phyloP scores from a whole-genome alignment of 164 flowering plant species.

The Taxillus chinensis region DNA sequence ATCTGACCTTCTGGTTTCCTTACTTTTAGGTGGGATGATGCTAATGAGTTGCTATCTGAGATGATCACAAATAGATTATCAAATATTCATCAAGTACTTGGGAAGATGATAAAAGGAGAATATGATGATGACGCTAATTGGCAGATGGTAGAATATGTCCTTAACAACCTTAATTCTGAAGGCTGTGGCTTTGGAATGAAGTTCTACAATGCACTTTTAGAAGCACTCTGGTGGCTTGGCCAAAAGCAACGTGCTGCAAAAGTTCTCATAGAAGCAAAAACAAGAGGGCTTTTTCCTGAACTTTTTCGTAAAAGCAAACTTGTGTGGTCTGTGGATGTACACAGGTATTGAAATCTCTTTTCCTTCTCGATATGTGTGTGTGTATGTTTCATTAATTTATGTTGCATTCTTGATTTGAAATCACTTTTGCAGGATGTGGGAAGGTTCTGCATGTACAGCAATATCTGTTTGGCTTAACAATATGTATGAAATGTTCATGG shows the following conservation, averaged over 20 bases:
- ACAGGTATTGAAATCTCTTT: slow-evolving; percentile 36
- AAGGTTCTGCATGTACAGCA: slow-evolving; percentile 79
- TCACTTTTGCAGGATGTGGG: slow-evolving; percentile 64
- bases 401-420: slow-evolving; percentile 3
- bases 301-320: slow-evolving; percentile 66
- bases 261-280: slow-evolving; percentile 75
- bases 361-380: not conserved
- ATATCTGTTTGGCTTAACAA: slow-evolving; percentile 76
- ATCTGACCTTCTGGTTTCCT: not conserved
- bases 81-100: slow-evolving; percentile 82
- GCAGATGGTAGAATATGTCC: slow-evolving; percentile 95
- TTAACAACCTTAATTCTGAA: slow-evolving; percentile 69
- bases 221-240: slow-evolving; percentile 91
- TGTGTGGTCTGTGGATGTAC: slow-evolving; percentile 84
- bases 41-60: slow-evolving; percentile 55
- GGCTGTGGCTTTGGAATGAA: slow-evolving; percentile 80
- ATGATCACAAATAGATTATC: slow-evolving; percentile 62
- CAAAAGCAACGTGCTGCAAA: slow-evolving; percentile 72
- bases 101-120: slow-evolving; percentile 80
- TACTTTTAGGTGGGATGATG: slow-evolving; percentile 67
- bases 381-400: not conserved
- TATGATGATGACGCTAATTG: slow-evolving; percentile 85
- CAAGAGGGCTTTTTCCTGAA: slow-evolving; percentile 69
- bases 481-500: slow-evolving; percentile 32
- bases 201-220: slow-evolving; percentile 78